Base-by-base conservation (phyloP, 2,329 filamentous ascomycete genomes). In the Thelonectria rubi region DNA sequence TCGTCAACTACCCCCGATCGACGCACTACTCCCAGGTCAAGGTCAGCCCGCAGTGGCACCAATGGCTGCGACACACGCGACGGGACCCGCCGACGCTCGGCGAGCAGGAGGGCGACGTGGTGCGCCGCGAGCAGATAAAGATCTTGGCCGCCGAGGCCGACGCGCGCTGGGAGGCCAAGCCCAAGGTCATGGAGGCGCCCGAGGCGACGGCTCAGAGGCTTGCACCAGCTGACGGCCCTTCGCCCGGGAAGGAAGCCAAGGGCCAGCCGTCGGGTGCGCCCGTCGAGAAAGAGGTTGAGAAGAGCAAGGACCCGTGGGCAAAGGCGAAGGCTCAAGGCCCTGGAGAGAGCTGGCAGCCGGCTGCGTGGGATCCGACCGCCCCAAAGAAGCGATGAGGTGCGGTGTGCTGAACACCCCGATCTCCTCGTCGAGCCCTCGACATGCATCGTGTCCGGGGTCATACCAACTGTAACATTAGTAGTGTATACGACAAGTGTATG, bases 291-390 rank as follows among this genome's bases (percentile, higher is more conserved):
- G 48, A 59, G 37, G 55, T 60, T 30, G 59, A 69, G 15, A 67
- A 69, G 1, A 63, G 63, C 3, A 68, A 77, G 1, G 82, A 89
- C 71, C 88, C 88, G 2, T 91, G 88, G 88, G 84, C 83, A 30
- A 81, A 80, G 65, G 80, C 82, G 1, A 79, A 62, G 39, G 66
- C 74, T 1, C 69, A 70, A 18, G 82, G 81, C 0, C 86, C 87
- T 0, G 81, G 88, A 55, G 88, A 91, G 72, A 80, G 77, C n/a
- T 91, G 88, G 88, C 87, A 91, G 74, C 90, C 90, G 0, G 73
- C 85, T 49, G 78, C 86, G 3, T 92, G 89, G 89, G 78, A 74
- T 5, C 86, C 86, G 4, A 75, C 75, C 2, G 67, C 79, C n/a
- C 55, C 66, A 11, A 80, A 74, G 67, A 77, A 74, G 62, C 64